Evolutionary conservation across 768 basidiomycete genomes (phyloP).

Genomic region (Lactarius deliciosus): DNA sequence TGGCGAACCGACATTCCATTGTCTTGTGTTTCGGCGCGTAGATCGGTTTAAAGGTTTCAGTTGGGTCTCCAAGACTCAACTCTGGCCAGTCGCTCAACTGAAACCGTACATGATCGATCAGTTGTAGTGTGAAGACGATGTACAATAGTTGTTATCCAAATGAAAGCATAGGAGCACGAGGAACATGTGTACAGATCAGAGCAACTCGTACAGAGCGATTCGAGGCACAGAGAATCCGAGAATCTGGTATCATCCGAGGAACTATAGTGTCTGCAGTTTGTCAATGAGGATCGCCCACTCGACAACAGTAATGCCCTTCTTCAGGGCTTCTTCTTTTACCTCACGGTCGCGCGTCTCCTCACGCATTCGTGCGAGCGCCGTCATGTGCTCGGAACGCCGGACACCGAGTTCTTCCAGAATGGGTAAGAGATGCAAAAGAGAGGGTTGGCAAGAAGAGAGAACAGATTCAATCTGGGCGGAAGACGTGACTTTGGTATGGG

Average conservation of each 20-base stretch:
- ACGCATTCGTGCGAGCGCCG: constrained; percentile 58
- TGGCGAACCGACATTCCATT: constrained; percentile 10
- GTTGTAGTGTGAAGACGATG: not conserved
- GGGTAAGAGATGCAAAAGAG: constrained; percentile 61
- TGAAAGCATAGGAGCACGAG: not conserved
- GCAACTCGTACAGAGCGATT: not conserved
- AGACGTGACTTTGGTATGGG: constrained; percentile 39
- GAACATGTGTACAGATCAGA: not conserved
- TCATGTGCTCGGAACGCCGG: constrained; percentile 55
- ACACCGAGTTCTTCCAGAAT: constrained; percentile 60
- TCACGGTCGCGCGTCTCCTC: constrained; percentile 69
- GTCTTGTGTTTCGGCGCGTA: constrained; percentile 17
- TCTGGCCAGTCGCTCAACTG: not conserved
- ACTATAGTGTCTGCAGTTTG: constrained; percentile 46
- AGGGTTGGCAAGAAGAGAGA: constrained; percentile 62
- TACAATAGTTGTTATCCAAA: constrained; percentile 6
- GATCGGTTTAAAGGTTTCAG: not conserved
- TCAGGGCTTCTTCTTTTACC: constrained; percentile 67
- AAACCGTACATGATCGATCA: not conserved
- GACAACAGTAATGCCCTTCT: constrained; percentile 64
- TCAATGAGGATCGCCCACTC: constrained; percentile 82
- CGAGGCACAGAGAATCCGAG: not conserved
- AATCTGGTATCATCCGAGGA: not conserved
- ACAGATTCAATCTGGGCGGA: constrained; percentile 49
- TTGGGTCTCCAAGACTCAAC: not conserved